Base-by-base conservation (phyloP, 805 yeast species). In the Saturnispora besseyi region DNA sequence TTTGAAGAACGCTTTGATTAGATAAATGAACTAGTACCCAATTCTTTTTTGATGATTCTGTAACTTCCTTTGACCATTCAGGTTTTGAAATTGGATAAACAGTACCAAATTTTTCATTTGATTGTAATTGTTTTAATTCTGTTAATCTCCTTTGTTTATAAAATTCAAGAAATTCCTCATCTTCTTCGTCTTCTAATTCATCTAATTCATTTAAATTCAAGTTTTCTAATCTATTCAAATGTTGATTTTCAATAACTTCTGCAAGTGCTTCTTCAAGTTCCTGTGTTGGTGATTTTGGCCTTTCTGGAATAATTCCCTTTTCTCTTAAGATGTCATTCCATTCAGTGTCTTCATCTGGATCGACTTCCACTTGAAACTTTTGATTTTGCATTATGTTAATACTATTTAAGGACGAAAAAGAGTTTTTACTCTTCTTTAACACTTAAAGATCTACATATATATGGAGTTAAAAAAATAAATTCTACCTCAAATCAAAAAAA, bases 321-420 rank as follows among this genome's bases (percentile, higher is more conserved):
- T 79, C 77, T 56, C 99, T 74, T 42, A 93, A 74, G 56, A 93
- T 89, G 66, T 93, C 99, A 63, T 93, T 93, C 99, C 99, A 93
- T 66, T 93, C 99, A 0, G 99, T 93, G 64, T 93, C 99, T 67
- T 93, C 99, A 54, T 78, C 79, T 33, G 96, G 97, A 67, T 93
- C 90, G 49, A 90, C 96, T 66, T 89, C 87, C 45, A 89, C 89
- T 56, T 82, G 87, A 49, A 84, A 73, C 69, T 82, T 76, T 32
- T 81, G 78, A 52, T 79, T 81, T 24, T 47, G 50, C 50, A 47
- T 47, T n/a, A 11, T 12, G 11, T n/a, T 41, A n/a, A 15, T n/a
- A 24, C 44, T 26, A 26, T n/a, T 18, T 18, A 18, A 18, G 18
- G 18, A 18, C 18, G 18, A 18, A 18, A 18, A 18, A 18, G 2